Conservation (phyloP, 2,329 filamentous ascomycete species). For the Neonectria ditissima region DNA sequence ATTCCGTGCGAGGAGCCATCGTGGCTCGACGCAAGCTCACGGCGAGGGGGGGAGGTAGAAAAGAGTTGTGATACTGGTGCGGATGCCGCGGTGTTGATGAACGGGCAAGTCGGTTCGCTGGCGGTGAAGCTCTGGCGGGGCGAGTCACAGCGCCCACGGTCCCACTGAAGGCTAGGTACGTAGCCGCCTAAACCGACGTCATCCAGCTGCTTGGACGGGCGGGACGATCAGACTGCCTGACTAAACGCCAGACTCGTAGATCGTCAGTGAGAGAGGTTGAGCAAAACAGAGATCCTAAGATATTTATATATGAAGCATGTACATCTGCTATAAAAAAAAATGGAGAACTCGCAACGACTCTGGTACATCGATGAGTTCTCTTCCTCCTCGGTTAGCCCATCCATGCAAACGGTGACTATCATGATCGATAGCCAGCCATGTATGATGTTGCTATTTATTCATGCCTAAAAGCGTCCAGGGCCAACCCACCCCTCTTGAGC, state of each 20-base stretch:
- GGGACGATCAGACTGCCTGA: neutral
- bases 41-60: slow-evolving; percentile 13
- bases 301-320: neutral
- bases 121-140: slow-evolving; percentile 33
- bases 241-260: neutral
- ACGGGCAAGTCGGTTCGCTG: slow-evolving; percentile 21
- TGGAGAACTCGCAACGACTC: neutral
- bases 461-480: neutral
- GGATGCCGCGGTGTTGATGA: slow-evolving; percentile 19
- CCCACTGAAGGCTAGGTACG: slow-evolving; percentile 14
- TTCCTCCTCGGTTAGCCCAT: neutral
- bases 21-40: slow-evolving; percentile 57
- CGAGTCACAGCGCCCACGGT: slow-evolving; percentile 12
- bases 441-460: neutral
- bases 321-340: neutral
- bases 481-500: slow-evolving; percentile 2
- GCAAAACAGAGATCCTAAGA: neutral
- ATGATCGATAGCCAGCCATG: neutral
- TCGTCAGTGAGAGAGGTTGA: neutral
- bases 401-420: slow-evolving; percentile 6
- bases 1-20: slow-evolving; percentile 78
- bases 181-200: slow-evolving; percentile 27
- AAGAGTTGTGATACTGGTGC: slow-evolving; percentile 26
- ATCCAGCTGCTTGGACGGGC: slow-evolving; percentile 13
- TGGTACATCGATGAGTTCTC: neutral